Evolutionary conservation across 2,329 filamentous ascomycete species (phyloP).

Genomic region (Ophiostoma himal-ulmi): DNA sequence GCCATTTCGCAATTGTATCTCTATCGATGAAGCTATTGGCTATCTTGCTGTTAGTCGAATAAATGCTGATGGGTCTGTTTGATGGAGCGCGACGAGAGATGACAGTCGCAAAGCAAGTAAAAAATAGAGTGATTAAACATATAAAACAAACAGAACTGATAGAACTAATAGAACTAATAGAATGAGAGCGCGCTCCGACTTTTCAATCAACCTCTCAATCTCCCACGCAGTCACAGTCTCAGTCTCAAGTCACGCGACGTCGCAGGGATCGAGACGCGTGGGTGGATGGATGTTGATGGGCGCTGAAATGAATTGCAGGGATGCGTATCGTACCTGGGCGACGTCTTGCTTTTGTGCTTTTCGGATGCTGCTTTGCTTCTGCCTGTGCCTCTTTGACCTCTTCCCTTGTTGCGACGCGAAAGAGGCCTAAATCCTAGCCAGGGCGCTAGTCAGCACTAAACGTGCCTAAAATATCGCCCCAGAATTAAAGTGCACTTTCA

Average conservation of each 20-base stretch:
- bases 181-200: neutral
- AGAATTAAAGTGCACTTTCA: neutral
- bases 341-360: neutral
- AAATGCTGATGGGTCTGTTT: neutral
- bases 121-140: neutral
- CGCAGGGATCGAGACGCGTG: slow-evolving; percentile 8
- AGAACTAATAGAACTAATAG: neutral
- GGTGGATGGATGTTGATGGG: neutral
- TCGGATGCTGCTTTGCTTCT: neutral
- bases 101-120: neutral
- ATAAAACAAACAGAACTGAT: neutral
- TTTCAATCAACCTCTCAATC: neutral
- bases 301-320: neutral
- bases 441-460: slow-evolving; percentile 5
- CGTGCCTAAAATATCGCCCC: slow-evolving; percentile 7
- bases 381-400: neutral
- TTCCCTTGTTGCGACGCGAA: slow-evolving; percentile 8
- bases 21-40: neutral
- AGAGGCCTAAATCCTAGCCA: neutral
- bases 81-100: neutral
- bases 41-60: neutral
- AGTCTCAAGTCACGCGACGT: neutral
- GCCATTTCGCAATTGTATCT: neutral
- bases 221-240: neutral
- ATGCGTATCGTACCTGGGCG: neutral